These are phyloP conservation scores for Backusella macrospora DNA, from an alignment of 192 early-diverging fungal species.

Conservation along the genomic window DNA sequence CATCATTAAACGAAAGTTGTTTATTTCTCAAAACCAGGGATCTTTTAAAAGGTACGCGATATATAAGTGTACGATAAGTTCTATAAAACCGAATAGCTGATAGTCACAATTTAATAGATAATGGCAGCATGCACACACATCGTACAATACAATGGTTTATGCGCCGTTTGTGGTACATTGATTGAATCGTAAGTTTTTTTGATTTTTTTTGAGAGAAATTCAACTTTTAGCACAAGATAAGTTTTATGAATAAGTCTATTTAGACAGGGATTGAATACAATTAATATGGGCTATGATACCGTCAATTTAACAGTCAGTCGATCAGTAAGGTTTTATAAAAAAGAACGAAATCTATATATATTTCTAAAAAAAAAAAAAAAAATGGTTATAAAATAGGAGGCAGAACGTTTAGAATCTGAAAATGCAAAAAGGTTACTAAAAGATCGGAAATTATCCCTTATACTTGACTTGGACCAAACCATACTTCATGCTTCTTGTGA, in stretches of 20 bases:
- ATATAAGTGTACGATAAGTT: too few relatives aligned
- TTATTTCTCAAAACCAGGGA: too few relatives aligned
- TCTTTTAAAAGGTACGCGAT: too few relatives aligned
- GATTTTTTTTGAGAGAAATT: too few relatives aligned
- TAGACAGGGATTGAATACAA: conserved; percentile 27
- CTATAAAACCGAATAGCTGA: too few relatives aligned
- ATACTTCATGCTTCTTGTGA: conserved; percentile 92
- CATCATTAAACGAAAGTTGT: too few relatives aligned
- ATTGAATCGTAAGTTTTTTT: conserved; percentile 55
- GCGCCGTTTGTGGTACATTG: conserved; percentile 81
- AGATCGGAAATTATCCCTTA: conserved; percentile 77
- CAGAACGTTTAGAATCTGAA: conserved; percentile 70
- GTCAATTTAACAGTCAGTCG: conserved; percentile 69
- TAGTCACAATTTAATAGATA: neutral
- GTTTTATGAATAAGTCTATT: too few relatives aligned
- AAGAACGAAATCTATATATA: neutral
- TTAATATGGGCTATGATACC: conserved; percentile 79
- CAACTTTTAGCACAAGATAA: too few relatives aligned
- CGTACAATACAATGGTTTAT: conserved; percentile 76
- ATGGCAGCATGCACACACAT: conserved; percentile 72
- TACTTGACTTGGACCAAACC: conserved; percentile 98
- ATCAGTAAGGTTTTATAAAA: conserved; percentile 37
- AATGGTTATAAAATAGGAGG: conserved; percentile 53
- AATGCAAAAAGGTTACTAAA: conserved; percentile 65
- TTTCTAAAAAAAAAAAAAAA: neutral